These are phyloP conservation scores for Aspergillus brasiliensis DNA, from an alignment of 2,329 filamentous ascomycete species.

Conservation along the genomic window DNA sequence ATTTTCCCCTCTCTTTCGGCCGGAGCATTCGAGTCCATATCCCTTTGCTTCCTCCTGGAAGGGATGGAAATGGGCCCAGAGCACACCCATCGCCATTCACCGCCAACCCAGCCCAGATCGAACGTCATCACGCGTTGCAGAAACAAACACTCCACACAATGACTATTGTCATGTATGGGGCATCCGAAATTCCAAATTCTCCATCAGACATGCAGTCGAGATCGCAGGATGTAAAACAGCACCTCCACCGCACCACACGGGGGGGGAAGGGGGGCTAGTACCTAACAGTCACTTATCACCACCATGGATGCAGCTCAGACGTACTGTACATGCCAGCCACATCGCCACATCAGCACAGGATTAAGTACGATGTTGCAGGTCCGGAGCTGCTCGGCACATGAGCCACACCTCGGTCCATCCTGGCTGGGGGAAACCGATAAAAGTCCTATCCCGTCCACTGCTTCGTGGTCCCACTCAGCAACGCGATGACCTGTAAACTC, in stretches of 20 bases:
- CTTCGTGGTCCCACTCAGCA: conserved; percentile 3
- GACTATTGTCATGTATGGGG: conserved; percentile 2
- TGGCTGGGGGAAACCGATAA: not conserved
- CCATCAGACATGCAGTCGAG: not conserved
- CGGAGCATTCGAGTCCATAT: not conserved
- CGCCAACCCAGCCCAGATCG: not conserved
- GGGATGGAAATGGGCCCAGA: not conserved
- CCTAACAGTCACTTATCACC: not conserved
- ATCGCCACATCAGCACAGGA: conserved; percentile 1
- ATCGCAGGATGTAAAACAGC: conserved; percentile 1
- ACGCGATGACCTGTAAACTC: not conserved
- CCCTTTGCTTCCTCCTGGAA: not conserved
- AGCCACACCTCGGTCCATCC: not conserved
- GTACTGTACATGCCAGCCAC: not conserved
- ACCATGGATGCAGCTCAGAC: not conserved
- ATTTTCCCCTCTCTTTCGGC: not conserved
- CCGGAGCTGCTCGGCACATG: not conserved
- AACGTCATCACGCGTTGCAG: not conserved
- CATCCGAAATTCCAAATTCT: conserved; percentile 12
- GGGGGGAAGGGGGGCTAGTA: not conserved
- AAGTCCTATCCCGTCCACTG: not conserved
- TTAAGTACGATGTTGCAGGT: not conserved
- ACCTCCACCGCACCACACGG: not conserved
- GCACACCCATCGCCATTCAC: not conserved
- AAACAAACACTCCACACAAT: not conserved